These are phyloP conservation scores for Scytalidium sp. DNA, from an alignment of 2,329 filamentous ascomycete species.

Conservation along the genomic window DNA sequence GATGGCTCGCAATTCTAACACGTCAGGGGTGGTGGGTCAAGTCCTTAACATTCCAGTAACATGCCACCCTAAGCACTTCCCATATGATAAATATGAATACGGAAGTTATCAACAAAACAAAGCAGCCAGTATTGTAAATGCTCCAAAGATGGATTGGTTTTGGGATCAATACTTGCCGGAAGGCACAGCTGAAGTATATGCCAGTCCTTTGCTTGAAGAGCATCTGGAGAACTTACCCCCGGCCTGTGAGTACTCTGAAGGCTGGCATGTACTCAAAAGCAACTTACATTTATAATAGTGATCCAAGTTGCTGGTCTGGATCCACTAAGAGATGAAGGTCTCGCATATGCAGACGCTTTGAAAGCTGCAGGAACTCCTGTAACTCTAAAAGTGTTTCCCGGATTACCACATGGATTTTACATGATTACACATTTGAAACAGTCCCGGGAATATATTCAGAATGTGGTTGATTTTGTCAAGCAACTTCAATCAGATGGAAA, in stretches of 20 bases:
- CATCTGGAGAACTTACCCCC: conserved; percentile 12
- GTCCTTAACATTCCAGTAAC: conserved; percentile 18
- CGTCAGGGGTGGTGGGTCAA: conserved; percentile 14
- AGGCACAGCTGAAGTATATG: conserved; percentile 3
- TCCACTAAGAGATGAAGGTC: conserved; percentile 2
- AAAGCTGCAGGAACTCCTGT: conserved; percentile 18
- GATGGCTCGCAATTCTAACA: conserved; percentile 8
- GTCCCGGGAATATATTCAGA: neutral
- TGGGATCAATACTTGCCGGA: conserved; percentile 16
- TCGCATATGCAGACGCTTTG: conserved; percentile 1
- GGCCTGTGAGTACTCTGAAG: conserved; percentile 10
- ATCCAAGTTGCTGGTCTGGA: conserved; percentile 1
- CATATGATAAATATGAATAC: conserved; percentile 8
- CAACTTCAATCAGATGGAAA: too few relatives aligned
- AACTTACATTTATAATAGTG: neutral
- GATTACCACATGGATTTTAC: conserved; percentile 34
- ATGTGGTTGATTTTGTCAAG: neutral
- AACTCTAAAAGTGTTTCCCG: conserved; percentile 29
- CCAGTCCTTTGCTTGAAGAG: conserved; percentile 12
- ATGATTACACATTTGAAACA: neutral
- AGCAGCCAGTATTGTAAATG: conserved; percentile 13
- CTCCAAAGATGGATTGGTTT: conserved; percentile 13
- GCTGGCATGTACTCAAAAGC: neutral
- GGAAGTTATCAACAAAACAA: conserved; percentile 13
- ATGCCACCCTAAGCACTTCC: conserved; percentile 13